Evolutionary conservation across 2,329 filamentous ascomycete genomes (phyloP).

Genomic region (Neofusicoccum cordaticola): DNA sequence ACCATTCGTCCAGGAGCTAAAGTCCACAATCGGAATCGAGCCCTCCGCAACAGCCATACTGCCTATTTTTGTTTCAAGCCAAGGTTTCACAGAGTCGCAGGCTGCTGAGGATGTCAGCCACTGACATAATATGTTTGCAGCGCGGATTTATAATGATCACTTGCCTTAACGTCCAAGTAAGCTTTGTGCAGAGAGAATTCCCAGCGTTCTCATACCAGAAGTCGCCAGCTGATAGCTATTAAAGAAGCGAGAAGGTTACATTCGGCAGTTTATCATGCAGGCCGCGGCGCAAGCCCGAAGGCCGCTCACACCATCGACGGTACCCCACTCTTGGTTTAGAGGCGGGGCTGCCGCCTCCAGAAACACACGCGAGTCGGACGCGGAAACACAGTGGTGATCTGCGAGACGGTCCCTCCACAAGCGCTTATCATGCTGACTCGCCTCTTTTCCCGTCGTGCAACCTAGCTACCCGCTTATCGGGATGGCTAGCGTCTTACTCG

Average conservation of each 20-base stretch:
- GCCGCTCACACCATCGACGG: not conserved
- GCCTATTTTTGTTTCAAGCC: not conserved
- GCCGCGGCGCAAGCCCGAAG: not conserved
- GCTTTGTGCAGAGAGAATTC: not conserved
- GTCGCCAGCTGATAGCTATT: not conserved
- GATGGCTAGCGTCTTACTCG: not conserved
- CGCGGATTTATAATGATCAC: not conserved
- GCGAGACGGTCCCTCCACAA: not conserved
- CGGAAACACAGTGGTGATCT: not conserved
- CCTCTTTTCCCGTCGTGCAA: not conserved
- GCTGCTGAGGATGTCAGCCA: not conserved
- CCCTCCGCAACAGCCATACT: not conserved
- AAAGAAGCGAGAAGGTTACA: not conserved
- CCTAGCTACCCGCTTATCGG: constrained; percentile 7
- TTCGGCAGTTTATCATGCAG: not conserved
- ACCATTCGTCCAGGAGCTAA: constrained; percentile 32
- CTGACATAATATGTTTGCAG: not conserved
- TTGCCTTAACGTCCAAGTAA: not conserved
- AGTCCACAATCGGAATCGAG: constrained; percentile 42
- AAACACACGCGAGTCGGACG: not conserved
- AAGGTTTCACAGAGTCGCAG: not conserved
- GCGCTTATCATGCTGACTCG: constrained; percentile 14
- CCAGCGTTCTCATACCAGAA: not conserved
- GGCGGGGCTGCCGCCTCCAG: constrained; percentile 4
- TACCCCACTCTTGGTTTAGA: constrained; percentile 12